phyloP scores from a whole-genome alignment of 257 asterid genomes.

The Gentiana macrophylla region DNA sequence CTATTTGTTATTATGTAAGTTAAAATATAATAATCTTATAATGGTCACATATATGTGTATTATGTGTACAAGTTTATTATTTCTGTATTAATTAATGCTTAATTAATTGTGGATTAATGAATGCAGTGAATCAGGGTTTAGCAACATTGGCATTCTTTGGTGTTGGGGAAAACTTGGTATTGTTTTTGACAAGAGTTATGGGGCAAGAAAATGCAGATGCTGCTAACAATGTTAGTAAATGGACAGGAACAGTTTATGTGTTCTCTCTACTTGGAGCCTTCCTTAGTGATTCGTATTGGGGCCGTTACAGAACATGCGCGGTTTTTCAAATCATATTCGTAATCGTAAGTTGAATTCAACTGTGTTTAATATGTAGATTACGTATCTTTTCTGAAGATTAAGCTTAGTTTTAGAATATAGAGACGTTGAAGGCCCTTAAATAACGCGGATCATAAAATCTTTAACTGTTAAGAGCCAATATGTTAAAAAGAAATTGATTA shows the following conservation, averaged over 20 bases:
- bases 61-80: background rate
- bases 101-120: background rate
- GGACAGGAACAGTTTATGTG: constrained; percentile 92
- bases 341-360: constrained; percentile 28
- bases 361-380: no score
- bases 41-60: no score
- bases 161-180: constrained; percentile 77
- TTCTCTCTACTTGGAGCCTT: constrained; percentile 90
- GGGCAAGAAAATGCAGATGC: constrained; percentile 92
- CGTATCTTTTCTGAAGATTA: no score
- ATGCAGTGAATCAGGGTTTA: constrained; percentile 82
- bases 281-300: constrained; percentile 91
- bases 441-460: no score
- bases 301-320: constrained; percentile 79
- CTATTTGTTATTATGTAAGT: constrained; percentile 51
- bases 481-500: no score
- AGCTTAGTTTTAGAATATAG: no score
- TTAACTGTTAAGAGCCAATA: no score
- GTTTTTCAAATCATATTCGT: constrained; percentile 77
- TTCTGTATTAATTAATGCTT: background rate
- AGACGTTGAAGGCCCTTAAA: no score
- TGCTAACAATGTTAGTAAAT: constrained; percentile 80
- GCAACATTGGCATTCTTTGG: constrained; percentile 93
- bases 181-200: constrained; percentile 71
- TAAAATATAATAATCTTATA: background rate